A percentile compares a stretch with the other conserved stretches of the same genome.
These are phyloP conservation scores for Aciculoconidium aculeatum DNA, from an alignment of 805 yeast species.

Conservation along the genomic window DNA sequence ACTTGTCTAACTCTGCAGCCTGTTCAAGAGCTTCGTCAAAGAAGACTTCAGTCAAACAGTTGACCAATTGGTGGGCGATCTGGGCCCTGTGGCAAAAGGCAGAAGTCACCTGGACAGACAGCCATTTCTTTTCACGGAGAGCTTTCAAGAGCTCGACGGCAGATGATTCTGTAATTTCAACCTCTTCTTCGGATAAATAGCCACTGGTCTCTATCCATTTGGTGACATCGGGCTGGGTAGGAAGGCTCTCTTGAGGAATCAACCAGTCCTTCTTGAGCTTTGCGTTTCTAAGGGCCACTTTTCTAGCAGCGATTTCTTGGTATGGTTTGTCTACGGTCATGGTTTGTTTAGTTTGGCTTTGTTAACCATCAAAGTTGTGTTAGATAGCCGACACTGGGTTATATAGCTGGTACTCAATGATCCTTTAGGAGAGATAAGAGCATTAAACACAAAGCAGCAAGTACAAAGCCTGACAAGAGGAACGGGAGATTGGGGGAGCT, in stretches of 20 bases:
- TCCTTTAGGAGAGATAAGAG: too few species aligned
- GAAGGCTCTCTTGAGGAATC: slow-evolving; percentile 25
- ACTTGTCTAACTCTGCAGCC: slow-evolving; percentile 21
- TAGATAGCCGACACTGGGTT: too few species aligned
- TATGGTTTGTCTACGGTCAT: too few species aligned
- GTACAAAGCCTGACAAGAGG: too few species aligned
- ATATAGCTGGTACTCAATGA: too few species aligned
- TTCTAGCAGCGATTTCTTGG: slow-evolving; percentile 36
- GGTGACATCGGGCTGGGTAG: slow-evolving; percentile 33
- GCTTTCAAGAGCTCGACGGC: slow-evolving; percentile 22
- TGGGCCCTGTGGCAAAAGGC: slow-evolving; percentile 59
- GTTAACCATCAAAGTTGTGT: too few species aligned
- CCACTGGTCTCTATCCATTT: slow-evolving; percentile 33
- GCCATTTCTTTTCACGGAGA: slow-evolving; percentile 23
- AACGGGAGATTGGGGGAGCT: too few species aligned
- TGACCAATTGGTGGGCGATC: slow-evolving; percentile 48
- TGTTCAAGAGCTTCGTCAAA: slow-evolving; percentile 21
- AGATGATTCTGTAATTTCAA: slow-evolving; percentile 33
- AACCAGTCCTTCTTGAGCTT: slow-evolving; percentile 44
- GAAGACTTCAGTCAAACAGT: slow-evolving; percentile 34
- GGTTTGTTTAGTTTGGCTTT: too few species aligned
- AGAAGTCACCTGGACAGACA: slow-evolving; percentile 40
- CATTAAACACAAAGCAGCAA: too few species aligned
- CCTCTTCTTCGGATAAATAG: slow-evolving; percentile 25
- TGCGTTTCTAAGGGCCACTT: slow-evolving; percentile 35